These are phyloP conservation scores for Alternaria arborescens DNA, from an alignment of 2,329 filamentous ascomycete genomes.

Conservation along the genomic window DNA sequence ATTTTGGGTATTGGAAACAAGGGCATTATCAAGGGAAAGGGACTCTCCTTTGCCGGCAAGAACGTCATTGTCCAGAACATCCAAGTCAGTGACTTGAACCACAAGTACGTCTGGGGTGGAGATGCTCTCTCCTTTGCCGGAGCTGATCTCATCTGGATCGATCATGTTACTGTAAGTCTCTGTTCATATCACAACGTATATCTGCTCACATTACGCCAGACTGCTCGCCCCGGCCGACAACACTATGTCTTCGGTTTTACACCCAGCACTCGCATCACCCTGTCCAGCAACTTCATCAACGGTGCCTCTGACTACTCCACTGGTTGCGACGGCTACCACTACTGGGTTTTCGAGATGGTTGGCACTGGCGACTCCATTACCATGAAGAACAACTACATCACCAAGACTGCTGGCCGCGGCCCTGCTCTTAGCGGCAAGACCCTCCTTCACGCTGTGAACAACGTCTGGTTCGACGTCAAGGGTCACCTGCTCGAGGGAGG, in stretches of 20 bases:
- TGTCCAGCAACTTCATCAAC: background rate
- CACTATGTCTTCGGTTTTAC: background rate
- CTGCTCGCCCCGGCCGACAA: background rate
- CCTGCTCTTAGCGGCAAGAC: background rate
- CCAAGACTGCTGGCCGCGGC: background rate
- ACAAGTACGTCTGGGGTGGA: background rate
- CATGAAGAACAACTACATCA: background rate
- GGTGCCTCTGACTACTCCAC: background rate
- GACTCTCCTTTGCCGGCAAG: background rate
- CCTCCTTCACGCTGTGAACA: background rate
- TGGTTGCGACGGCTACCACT: background rate
- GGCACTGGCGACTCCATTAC: constrained; percentile 1
- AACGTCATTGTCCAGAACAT: background rate
- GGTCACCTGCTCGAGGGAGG: background rate
- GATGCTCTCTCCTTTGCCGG: background rate
- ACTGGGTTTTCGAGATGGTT: constrained; percentile 1
- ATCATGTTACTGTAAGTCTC: background rate
- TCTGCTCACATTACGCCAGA: background rate
- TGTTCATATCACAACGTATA: too few species aligned
- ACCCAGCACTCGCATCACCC: background rate
- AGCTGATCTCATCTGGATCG: background rate
- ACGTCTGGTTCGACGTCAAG: background rate
- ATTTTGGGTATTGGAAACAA: constrained; percentile 50
- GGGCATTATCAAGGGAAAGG: constrained; percentile 45
- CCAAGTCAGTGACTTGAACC: background rate